Conservation (phyloP, 225 moss, liverwort and hornwort genomes). For the Straminergon stramineum region DNA sequence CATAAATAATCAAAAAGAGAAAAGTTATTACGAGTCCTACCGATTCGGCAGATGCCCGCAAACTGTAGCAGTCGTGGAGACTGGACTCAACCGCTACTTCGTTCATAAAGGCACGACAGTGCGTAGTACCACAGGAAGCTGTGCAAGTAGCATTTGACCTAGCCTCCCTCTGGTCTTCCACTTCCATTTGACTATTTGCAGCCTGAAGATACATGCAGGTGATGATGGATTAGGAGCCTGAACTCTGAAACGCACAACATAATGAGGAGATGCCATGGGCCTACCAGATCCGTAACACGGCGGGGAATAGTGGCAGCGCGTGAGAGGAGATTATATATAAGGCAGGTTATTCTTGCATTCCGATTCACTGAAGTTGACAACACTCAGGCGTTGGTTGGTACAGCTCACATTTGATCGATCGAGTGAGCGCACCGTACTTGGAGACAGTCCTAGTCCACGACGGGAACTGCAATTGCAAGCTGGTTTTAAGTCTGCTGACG, state of each 20-base stretch:
- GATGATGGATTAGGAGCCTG: background rate
- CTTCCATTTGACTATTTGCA: background rate
- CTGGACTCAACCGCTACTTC: background rate
- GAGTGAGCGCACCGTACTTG: background rate
- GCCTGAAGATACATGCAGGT: background rate
- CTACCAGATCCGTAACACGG: background rate
- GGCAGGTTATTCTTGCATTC: background rate
- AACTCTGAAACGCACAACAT: background rate
- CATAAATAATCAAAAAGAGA: background rate
- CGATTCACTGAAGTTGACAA: background rate
- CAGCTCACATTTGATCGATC: background rate
- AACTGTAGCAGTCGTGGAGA: background rate
- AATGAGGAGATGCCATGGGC: background rate
- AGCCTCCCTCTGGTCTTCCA: background rate
- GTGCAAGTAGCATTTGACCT: background rate
- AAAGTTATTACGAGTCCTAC: background rate
- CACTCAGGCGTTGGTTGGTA: no score
- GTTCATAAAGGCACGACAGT: no score
- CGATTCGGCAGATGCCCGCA: background rate
- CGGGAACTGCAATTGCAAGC: background rate
- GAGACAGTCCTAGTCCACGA: no score
- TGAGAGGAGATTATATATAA: background rate
- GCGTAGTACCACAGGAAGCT: no score
- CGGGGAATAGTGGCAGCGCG: background rate
- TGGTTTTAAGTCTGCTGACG: background rate